These are phyloP conservation scores for Stereocaulon alpinum DNA, from an alignment of 495 filamentous ascomycete species.

Conservation along the genomic window DNA sequence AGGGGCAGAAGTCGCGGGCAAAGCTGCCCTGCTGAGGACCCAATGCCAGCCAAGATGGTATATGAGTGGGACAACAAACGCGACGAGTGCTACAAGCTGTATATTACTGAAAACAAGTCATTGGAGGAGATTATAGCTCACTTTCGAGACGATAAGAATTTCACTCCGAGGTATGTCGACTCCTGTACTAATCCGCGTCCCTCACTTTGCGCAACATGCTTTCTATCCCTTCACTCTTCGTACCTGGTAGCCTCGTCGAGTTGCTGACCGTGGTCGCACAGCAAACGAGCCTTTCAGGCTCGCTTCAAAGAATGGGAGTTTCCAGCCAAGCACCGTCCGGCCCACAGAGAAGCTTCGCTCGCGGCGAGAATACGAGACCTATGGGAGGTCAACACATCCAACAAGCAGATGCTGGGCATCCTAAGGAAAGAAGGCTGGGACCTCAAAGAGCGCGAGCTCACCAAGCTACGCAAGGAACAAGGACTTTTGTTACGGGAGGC, in stretches of 20 bases:
- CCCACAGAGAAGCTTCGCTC: slow-evolving; percentile 54
- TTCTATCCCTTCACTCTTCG: background rate
- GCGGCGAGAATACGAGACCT: slow-evolving; percentile 60
- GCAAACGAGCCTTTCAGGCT: slow-evolving; percentile 62
- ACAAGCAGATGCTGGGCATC: slow-evolving; percentile 61
- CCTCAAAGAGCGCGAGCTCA: slow-evolving; percentile 58
- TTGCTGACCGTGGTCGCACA: slow-evolving; percentile 23
- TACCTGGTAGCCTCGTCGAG: background rate
- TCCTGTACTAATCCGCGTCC: slow-evolving; percentile 5
- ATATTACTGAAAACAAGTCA: slow-evolving; percentile 60
- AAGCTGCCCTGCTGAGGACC: background rate
- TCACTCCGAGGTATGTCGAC: slow-evolving; percentile 49
- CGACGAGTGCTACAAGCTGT: slow-evolving; percentile 58
- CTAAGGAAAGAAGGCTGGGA: slow-evolving; percentile 61
- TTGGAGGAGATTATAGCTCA: slow-evolving; percentile 59
- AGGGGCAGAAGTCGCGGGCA: background rate
- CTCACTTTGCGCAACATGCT: background rate
- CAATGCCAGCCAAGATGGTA: slow-evolving; percentile 40
- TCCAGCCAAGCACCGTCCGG: slow-evolving; percentile 59
- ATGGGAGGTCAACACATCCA: slow-evolving; percentile 61
- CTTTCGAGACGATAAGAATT: slow-evolving; percentile 48
- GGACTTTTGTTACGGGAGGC: slow-evolving; percentile 52
- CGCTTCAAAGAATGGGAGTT: slow-evolving; percentile 73
- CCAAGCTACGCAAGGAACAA: slow-evolving; percentile 53
- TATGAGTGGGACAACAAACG: slow-evolving; percentile 67